Base-by-base conservation (phyloP, 768 basidiomycete species). In the Boletus sp. region DNA sequence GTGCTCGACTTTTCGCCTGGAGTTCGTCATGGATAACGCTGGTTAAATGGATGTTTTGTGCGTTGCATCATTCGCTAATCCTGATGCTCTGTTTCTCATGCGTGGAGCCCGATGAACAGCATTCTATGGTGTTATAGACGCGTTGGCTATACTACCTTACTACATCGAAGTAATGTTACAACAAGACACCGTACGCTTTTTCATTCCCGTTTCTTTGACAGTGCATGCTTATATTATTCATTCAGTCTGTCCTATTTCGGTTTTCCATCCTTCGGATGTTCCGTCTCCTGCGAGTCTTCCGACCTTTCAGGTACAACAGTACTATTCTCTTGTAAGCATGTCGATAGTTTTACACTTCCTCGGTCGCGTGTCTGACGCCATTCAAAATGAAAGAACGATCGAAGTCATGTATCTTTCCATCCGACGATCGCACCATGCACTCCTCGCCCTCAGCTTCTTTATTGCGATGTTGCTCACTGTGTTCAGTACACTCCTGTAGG, bases 321-420 rank as follows among this genome's bases (percentile, higher is more conserved):
- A 90, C 87, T 15, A 85, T 92, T 55, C 79, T 93, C n/a, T 73
- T 92, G 85, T 92, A 70, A 54, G 90, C 78, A 59, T n/a, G 28
- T 47, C 15, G 9, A 35, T 29, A 6, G 8, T 33, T 5, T 42
- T 18, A 7, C 14, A 8, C 18, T 29, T 37, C 18, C 48, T 40
- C 17, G 7, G 15, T 4, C 4, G 10, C 32, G 1, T 40, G 18
- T 51, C 56, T 58, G 24, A 69, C 55, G 1, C 18, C 5, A 14
- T 9, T n/a, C 28, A 29, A 18, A 8, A 12, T 42, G 24, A 37
- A 58, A 91, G 90, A 46, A 92, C 91, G 0, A 92, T 92, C 48
- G 90, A 93, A 76, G 91, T 92, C 64, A 97, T 96, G 94, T 93
- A 89, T 69, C 80, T 96, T 32, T 87, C 92, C 32, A 87, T 94